A percentile compares a stretch with the other conserved stretches of the same genome.
Evolutionary conservation across 306 rosid genomes (phyloP).

Genomic region (Nissolia schottii): DNA sequence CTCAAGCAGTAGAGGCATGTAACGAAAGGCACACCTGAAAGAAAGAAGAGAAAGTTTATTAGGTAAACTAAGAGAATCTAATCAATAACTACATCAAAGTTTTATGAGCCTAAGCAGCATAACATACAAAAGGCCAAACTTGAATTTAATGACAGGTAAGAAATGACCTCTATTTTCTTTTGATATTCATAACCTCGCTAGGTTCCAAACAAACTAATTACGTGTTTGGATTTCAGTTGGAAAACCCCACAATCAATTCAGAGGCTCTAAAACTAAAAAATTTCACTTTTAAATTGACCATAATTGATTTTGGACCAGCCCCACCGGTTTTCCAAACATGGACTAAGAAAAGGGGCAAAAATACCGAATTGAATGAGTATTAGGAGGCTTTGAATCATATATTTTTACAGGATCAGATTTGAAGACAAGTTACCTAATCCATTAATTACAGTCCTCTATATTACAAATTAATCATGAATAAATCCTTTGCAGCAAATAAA

Average conservation of each 20-base stretch:
- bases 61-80: neutral
- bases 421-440: neutral
- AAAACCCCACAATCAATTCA: too few relatives aligned
- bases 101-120: neutral
- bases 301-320: too few relatives aligned
- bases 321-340: too few relatives aligned
- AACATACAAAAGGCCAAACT: neutral
- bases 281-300: too few relatives aligned
- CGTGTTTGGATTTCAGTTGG: too few relatives aligned
- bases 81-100: neutral
- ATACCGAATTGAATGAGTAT: neutral
- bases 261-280: too few relatives aligned
- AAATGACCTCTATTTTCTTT: neutral
- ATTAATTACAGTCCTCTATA: neutral
- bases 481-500: neutral
- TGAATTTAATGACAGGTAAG: neutral
- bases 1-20: neutral
- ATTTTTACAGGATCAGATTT: neutral
- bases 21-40: slow-evolving; percentile 37
- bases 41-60: slow-evolving; percentile 3
- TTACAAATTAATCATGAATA: neutral
- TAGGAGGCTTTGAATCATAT: neutral
- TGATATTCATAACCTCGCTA: slow-evolving; percentile 10
- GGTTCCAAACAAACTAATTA: too few relatives aligned
- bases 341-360: neutral